Evolutionary conservation across 2,329 filamentous ascomycete species (phyloP).

Genomic region (Clarireedia paspali): DNA sequence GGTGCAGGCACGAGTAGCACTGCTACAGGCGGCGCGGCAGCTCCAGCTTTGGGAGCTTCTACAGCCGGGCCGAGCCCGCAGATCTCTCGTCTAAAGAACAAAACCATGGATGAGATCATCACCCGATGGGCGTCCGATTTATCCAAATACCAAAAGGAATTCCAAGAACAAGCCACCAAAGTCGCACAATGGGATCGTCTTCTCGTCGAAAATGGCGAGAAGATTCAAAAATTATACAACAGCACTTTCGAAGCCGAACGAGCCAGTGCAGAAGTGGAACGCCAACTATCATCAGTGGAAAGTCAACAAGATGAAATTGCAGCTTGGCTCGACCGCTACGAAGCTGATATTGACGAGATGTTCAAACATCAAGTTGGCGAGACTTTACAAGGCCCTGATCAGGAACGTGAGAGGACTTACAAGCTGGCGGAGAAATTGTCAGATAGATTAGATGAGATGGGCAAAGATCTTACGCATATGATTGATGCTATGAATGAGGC

Average conservation of each 20-base stretch:
- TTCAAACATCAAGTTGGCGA: conserved; percentile 76
- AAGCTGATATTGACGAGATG: conserved; percentile 84
- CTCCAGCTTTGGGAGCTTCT: conserved; percentile 52
- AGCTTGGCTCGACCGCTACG: conserved; percentile 82
- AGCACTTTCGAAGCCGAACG: conserved; percentile 91
- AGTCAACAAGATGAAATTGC: conserved; percentile 88
- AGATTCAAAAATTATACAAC: conserved; percentile 87
- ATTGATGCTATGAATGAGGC: conserved; percentile 97
- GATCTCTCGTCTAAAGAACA: conserved; percentile 89
- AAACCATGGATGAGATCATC: conserved; percentile 98
- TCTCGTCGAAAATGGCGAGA: conserved; percentile 87
- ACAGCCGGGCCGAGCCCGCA: conserved; percentile 76
- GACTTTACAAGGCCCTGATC: conserved; percentile 77
- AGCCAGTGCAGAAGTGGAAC: conserved; percentile 87
- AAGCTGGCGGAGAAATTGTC: conserved; percentile 91
- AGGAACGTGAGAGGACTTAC: conserved; percentile 93
- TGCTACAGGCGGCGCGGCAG: conserved; percentile 4
- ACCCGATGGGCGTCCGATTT: conserved; percentile 94
- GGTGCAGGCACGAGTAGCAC: neutral
- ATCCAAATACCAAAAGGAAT: conserved; percentile 93
- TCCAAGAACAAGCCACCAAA: conserved; percentile 80
- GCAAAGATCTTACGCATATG: conserved; percentile 87
- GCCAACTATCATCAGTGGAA: conserved; percentile 82
- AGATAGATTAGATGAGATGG: conserved; percentile 87
- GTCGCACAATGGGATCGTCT: conserved; percentile 84